Evolutionary conservation across 495 filamentous ascomycete genomes (phyloP).

Genomic region (Penicillium atrosanguineum): DNA sequence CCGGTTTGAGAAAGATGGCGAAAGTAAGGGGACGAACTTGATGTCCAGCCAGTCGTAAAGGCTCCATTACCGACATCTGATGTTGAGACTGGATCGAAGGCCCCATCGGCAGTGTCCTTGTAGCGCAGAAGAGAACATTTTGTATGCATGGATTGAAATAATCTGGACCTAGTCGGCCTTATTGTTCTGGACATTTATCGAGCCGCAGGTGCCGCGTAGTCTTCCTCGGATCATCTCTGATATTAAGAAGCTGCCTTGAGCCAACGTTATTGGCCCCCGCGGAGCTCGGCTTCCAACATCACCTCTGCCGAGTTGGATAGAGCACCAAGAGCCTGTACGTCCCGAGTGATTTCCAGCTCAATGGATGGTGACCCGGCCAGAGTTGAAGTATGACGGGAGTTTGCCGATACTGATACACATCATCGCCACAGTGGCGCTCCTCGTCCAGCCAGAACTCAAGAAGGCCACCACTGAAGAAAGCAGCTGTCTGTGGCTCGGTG

Average conservation of each 20-base stretch:
- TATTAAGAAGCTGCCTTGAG: not conserved
- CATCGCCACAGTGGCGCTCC: constrained; percentile 53
- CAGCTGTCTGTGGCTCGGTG: constrained; percentile 25
- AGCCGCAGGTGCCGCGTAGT: not conserved
- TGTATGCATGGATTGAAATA: not conserved
- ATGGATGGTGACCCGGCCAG: not conserved
- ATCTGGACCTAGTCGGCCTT: not conserved
- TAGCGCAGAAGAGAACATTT: not conserved
- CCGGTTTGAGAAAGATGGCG: not conserved
- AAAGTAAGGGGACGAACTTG: not conserved
- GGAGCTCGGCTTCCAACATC: not conserved
- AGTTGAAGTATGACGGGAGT: constrained; percentile 50
- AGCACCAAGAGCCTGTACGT: not conserved
- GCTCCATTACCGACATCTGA: not conserved
- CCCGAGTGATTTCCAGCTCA: not conserved
- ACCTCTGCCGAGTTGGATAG: not conserved
- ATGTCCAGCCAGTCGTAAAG: not conserved
- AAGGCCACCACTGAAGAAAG: constrained; percentile 24
- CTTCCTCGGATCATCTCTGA: not conserved
- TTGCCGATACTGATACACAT: constrained; percentile 51
- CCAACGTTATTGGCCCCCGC: not conserved
- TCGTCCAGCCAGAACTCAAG: constrained; percentile 54
- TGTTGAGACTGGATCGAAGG: not conserved
- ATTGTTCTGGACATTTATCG: constrained; percentile 4
- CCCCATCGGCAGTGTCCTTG: not conserved